These are phyloP conservation scores for Acacia melanoxylon DNA, from an alignment of 306 rosid species.

Conservation along the genomic window DNA sequence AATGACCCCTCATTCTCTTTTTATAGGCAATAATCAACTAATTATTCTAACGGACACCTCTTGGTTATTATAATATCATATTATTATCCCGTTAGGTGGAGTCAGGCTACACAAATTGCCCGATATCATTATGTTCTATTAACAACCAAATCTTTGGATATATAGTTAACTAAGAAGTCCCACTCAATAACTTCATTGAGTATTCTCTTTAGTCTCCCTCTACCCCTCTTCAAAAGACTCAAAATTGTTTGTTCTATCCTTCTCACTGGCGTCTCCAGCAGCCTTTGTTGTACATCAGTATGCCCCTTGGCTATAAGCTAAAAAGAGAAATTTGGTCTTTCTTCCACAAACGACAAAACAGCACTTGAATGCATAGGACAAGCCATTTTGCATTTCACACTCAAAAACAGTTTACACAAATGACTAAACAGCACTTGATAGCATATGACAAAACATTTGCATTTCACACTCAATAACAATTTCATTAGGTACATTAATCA, in stretches of 20 bases:
- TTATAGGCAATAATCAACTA: too few relatives aligned
- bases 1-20: too few relatives aligned
- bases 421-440: conserved; percentile 2
- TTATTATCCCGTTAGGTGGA: neutral
- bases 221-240: neutral
- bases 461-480: conserved; percentile 6
- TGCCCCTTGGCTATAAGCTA: neutral
- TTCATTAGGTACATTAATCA: conserved; percentile 10
- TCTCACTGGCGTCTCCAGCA: neutral
- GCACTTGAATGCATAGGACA: neutral
- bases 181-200: neutral
- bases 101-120: neutral
- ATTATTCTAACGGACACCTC: too few relatives aligned
- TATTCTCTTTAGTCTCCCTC: neutral
- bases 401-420: conserved; percentile 16
- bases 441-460: conserved; percentile 1
- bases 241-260: neutral
- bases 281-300: neutral
- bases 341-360: conserved; percentile 20
- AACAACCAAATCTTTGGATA: neutral
- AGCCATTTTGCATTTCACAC: neutral
- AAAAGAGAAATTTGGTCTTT: neutral
- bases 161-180: neutral
- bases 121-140: neutral
- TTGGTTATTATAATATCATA: too few relatives aligned